Evolutionary conservation across 78 protist genomes (phyloP).

Genomic region (Speleostelium caveatum): DNA sequence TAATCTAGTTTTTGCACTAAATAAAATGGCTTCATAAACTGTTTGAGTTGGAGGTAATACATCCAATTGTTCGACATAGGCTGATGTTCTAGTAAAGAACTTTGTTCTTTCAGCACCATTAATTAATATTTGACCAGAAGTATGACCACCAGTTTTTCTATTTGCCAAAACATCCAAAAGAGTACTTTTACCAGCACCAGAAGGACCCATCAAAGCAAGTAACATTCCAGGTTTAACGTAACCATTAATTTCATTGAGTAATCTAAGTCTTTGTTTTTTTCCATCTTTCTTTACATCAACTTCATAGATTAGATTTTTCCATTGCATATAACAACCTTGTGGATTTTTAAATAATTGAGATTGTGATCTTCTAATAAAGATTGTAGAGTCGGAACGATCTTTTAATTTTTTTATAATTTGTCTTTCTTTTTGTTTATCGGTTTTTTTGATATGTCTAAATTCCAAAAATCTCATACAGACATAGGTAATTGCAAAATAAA

Average conservation of each 20-base stretch:
- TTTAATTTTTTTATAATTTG: background rate
- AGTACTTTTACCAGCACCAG: constrained; percentile 83
- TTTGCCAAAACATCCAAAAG: constrained; percentile 78
- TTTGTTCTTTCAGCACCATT: constrained; percentile 44
- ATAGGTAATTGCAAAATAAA: constrained; percentile 15
- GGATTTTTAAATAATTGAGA: constrained; percentile 1
- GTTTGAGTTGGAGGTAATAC: constrained; percentile 78
- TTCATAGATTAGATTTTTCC: constrained; percentile 66
- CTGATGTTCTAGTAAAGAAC: constrained; percentile 50
- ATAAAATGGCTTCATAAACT: constrained; percentile 34
- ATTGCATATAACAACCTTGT: constrained; percentile 82
- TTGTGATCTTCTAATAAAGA: background rate
- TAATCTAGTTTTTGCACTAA: constrained; percentile 59
- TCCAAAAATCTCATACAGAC: background rate
- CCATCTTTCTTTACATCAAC: constrained; percentile 62
- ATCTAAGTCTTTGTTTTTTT: constrained; percentile 28
- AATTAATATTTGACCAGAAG: constrained; percentile 54
- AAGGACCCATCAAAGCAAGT: constrained; percentile 81
- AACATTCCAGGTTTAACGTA: constrained; percentile 83
- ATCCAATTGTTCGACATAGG: constrained; percentile 76
- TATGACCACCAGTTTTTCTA: constrained; percentile 75
- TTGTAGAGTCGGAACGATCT: background rate
- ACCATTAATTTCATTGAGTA: constrained; percentile 76
- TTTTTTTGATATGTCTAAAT: background rate
- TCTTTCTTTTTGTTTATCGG: background rate